phyloP scores from a whole-genome alignment of 116 monocot species.

The Zostera marina region DNA sequence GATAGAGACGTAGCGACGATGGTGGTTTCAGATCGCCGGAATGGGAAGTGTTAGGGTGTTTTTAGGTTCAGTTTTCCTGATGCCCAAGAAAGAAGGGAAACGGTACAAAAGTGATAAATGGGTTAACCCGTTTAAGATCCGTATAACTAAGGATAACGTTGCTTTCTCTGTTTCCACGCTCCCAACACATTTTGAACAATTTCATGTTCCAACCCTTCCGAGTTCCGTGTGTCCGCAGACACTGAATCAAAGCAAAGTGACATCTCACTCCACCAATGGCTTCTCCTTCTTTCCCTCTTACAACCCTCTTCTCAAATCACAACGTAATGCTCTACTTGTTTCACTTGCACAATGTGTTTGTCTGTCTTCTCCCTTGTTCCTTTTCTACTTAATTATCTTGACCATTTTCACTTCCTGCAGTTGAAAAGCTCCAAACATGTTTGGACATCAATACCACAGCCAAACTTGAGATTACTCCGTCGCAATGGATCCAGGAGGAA shows the following conservation, averaged over 20 bases:
- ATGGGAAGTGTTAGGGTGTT: no score
- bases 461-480: background rate
- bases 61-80: background rate
- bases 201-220: background rate
- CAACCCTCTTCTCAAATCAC: conserved; percentile 8
- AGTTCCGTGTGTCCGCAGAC: background rate
- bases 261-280: conserved; percentile 14
- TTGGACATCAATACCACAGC: background rate
- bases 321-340: conserved; percentile 8
- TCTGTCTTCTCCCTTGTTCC: background rate
- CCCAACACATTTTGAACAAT: background rate
- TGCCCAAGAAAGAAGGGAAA: background rate
- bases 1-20: background rate
- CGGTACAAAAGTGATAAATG: no score
- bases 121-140: background rate
- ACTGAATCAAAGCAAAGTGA: background rate
- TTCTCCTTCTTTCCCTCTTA: conserved; percentile 12
- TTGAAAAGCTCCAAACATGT: conserved; percentile 6
- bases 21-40: background rate
- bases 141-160: conserved; percentile 5
- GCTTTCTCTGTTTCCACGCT: background rate
- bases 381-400: conserved; percentile 6
- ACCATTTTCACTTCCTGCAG: conserved; percentile 10
- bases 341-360: background rate
- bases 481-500: conserved; percentile 1